Conservation (phyloP, 495 filamentous ascomycete genomes). For the Pseudomonodictys pantanalensis region DNA sequence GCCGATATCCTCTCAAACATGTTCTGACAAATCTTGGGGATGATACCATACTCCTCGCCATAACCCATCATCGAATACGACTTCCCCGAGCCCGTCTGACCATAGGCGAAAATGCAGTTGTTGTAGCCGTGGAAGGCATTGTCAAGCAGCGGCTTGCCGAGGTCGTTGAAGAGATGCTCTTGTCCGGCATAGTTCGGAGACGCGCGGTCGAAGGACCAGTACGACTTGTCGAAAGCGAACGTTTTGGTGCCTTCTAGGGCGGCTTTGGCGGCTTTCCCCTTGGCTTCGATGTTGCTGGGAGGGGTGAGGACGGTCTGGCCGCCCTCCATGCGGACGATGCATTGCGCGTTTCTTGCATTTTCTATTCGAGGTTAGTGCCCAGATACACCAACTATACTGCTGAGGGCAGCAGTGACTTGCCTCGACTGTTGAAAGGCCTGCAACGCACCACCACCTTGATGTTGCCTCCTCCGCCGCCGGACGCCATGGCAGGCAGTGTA, state of each 20-base stretch:
- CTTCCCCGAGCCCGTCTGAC: constrained; percentile 97
- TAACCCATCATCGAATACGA: constrained; percentile 99
- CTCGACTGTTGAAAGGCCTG: constrained; percentile 89
- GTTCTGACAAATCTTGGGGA: constrained; percentile 94
- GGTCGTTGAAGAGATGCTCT: constrained; percentile 79
- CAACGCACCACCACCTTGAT: constrained; percentile 99
- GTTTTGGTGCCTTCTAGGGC: constrained; percentile 74
- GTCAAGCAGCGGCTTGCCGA: constrained; percentile 88
- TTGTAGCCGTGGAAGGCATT: constrained; percentile 99
- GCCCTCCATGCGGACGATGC: constrained; percentile 95
- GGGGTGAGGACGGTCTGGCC: constrained; percentile 83
- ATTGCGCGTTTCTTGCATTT: constrained; percentile 87
- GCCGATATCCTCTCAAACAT: constrained; percentile 86
- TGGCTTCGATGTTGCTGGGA: constrained; percentile 58
- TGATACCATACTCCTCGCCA: constrained; percentile 92
- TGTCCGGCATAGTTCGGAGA: constrained; percentile 86
- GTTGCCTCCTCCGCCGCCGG: constrained; percentile 87
- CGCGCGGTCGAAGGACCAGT: constrained; percentile 91
- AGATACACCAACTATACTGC: neutral
- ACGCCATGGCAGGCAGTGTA: constrained; percentile 61
- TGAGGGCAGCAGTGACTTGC: constrained; percentile 43
- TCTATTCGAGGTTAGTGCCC: constrained; percentile 54
- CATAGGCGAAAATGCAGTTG: constrained; percentile 99
- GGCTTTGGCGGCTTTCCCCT: constrained; percentile 57
- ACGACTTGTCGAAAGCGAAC: constrained; percentile 95